Evolutionary conservation across 2,329 filamentous ascomycete species (phyloP).

Genomic region (Bipolaris oryzae): DNA sequence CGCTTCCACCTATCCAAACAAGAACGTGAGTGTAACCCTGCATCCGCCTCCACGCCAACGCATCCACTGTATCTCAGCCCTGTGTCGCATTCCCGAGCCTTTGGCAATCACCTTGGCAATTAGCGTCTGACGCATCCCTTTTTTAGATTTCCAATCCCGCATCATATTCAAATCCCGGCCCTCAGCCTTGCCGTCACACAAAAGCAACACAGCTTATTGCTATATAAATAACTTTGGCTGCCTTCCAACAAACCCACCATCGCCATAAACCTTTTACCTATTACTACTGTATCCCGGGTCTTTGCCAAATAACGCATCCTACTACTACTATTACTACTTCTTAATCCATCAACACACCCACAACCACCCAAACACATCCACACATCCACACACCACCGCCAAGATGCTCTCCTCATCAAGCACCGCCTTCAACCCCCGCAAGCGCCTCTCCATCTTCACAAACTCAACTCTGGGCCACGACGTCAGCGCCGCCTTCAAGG

Average conservation of each 20-base stretch:
- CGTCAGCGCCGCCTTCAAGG: conserved; percentile 49
- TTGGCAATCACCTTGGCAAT: conserved; percentile 26
- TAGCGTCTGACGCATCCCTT: conserved; percentile 47
- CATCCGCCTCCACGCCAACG: conserved; percentile 33
- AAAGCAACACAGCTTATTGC: conserved; percentile 42
- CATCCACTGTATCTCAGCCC: conserved; percentile 34
- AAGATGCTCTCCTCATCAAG: conserved; percentile 39
- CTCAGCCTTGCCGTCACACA: conserved; percentile 23
- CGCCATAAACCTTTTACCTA: conserved; percentile 13
- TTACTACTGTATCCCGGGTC: background rate
- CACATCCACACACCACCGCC: background rate
- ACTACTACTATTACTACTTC: no score
- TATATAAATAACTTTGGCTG: conserved; percentile 18
- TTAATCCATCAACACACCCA: background rate
- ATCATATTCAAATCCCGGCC: conserved; percentile 13
- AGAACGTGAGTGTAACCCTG: conserved; percentile 41
- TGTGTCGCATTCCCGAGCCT: conserved; percentile 19
- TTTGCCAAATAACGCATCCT: no score
- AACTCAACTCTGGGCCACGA: conserved; percentile 50
- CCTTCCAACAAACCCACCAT: conserved; percentile 10
- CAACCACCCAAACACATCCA: conserved; percentile 1
- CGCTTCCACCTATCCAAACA: conserved; percentile 19
- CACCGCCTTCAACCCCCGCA: conserved; percentile 43
- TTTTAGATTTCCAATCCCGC: conserved; percentile 24
- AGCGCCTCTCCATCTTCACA: conserved; percentile 51